Conservation (phyloP, 2,329 filamentous ascomycete species). For the Aspergillus flavus region DNA sequence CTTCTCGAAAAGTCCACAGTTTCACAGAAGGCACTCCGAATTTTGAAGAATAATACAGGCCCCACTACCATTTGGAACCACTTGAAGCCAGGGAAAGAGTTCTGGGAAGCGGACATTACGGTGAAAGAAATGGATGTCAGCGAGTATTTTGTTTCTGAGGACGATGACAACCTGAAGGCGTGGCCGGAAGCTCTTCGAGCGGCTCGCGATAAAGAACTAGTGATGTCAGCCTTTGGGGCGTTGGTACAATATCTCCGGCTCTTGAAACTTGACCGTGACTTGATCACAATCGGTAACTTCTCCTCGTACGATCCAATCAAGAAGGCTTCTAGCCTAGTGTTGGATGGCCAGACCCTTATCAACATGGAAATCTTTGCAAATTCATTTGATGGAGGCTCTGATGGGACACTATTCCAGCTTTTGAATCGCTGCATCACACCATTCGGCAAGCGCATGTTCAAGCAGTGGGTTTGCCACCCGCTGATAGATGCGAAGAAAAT, state of each 20-base stretch:
- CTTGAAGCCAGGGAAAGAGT: conserved; percentile 82
- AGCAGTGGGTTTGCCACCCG: conserved; percentile 96
- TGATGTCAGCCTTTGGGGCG: conserved; percentile 90
- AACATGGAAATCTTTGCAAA: conserved; percentile 98
- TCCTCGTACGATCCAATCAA: conserved; percentile 89
- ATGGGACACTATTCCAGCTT: conserved; percentile 87
- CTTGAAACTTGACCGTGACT: conserved; percentile 83
- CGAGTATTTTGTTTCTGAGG: conserved; percentile 72
- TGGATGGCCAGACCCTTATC: conserved; percentile 94
- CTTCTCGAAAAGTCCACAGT: conserved; percentile 84
- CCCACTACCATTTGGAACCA: conserved; percentile 96
- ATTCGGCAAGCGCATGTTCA: conserved; percentile 93
- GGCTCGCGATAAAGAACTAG: conserved; percentile 73
- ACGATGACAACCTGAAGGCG: conserved; percentile 60
- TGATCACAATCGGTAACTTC: conserved; percentile 90
- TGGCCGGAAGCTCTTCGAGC: conserved; percentile 79
- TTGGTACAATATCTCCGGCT: conserved; percentile 82
- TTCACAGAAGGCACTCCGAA: conserved; percentile 85
- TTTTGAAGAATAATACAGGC: conserved; percentile 92
- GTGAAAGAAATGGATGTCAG: conserved; percentile 77
- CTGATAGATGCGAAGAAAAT: conserved; percentile 84
- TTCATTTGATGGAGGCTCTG: conserved; percentile 78
- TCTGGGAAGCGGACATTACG: conserved; percentile 84
- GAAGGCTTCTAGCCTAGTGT: conserved; percentile 82
- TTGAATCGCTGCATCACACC: conserved; percentile 94